Evolutionary conservation across 2,329 filamentous ascomycete genomes (phyloP).

Genomic region (Aureobasidium zeae): DNA sequence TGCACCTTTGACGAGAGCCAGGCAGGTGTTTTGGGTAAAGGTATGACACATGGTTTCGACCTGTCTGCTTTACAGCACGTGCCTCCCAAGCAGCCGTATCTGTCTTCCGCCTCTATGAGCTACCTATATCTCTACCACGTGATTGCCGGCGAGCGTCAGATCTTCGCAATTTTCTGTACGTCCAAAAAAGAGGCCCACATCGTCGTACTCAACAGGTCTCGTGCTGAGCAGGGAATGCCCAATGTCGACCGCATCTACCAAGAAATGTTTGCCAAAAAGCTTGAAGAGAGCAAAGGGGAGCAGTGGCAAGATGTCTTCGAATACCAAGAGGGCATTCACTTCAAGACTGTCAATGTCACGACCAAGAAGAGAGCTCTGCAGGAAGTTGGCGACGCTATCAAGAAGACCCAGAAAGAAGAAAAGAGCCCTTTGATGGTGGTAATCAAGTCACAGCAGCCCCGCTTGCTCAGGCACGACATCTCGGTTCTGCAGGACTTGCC

Average conservation of each 20-base stretch:
- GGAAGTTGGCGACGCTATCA: conserved; percentile 78
- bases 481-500: conserved; percentile 78
- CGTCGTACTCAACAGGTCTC: conserved; percentile 73
- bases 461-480: conserved; percentile 73
- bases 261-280: conserved; percentile 59
- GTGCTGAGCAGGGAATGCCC: conserved; percentile 75
- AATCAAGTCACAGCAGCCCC: conserved; percentile 79
- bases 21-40: conserved; percentile 81
- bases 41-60: conserved; percentile 89
- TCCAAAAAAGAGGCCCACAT: conserved; percentile 71
- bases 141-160: conserved; percentile 77
- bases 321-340: conserved; percentile 77
- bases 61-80: conserved; percentile 63
- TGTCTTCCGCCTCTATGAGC: conserved; percentile 62
- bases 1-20: conserved; percentile 92
- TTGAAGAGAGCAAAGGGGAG: conserved; percentile 57
- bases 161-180: conserved; percentile 89
- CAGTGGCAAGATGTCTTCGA: conserved; percentile 72
- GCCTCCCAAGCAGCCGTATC: conserved; percentile 61
- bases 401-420: conserved; percentile 84
- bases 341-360: conserved; percentile 80
- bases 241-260: conserved; percentile 84
- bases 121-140: conserved; percentile 94
- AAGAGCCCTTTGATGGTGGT: conserved; percentile 71
- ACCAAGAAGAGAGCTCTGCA: conserved; percentile 82